Evolutionary conservation across 768 basidiomycete species (phyloP), one percentile per base, ranked within the genome.

Genomic region (Suillus occidentalis): DNA sequence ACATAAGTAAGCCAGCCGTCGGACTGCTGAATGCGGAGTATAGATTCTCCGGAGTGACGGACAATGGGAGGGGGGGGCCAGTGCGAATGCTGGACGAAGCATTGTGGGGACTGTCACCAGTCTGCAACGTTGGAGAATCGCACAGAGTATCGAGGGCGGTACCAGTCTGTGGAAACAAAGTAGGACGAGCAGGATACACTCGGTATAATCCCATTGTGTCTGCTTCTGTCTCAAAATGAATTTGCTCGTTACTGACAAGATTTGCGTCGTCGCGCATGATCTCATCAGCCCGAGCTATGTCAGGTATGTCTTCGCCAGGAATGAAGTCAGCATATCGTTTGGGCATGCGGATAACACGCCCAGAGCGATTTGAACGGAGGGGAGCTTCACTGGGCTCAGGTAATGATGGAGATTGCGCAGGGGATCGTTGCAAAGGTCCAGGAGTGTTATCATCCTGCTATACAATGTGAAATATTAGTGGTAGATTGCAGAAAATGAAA

Each of bases 1-100:
- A 25, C 73, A 77, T 72, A 39, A 79, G 73, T 65, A 65, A 66
- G 49, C 71, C 76, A 4, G 67, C 61, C 0, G 74, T 70, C 2
- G 62, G 63, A 66, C 68, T 65, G 22, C n/a, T 72, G 68, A 65
- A 80, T 65, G 66, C 39, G 5, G 57, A 39, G 60, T 39, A 65
- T 0, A 62, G 12, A 25, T 66, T 28, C 5, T 61, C 50, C 22
- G 45, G 34, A 9, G 16, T 36, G 31, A 50, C n/a, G 18, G 36
- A 36, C 18, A 42, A 40, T 16, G 42, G n/a, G 25, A 56, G 39
- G 37, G 42, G n/a, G 42, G 52, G 16, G 9, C 34, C 50, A 52
- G n/a, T 31, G 52, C 3, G 31, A 45, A 25, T 36, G 8, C 7
- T 13, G 18, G 31, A 12, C 1, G 20, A 34, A 10, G 37, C 9